These are phyloP conservation scores for Hyaloscypha finlandica DNA, from an alignment of 495 filamentous ascomycete species.

Conservation along the genomic window DNA sequence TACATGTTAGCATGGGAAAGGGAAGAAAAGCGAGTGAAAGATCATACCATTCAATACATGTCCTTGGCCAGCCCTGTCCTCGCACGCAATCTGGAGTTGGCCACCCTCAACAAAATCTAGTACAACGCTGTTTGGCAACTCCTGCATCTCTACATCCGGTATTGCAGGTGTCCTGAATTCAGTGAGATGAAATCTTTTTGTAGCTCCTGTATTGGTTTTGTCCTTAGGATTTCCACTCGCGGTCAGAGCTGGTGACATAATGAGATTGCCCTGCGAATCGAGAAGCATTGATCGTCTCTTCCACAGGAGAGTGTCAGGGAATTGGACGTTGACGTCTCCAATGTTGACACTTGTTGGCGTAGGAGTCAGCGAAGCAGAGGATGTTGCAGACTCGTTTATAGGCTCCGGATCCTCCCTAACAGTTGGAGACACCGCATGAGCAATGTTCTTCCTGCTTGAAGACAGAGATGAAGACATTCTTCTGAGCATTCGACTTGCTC, in stretches of 20 bases:
- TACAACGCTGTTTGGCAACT: conserved; percentile 83
- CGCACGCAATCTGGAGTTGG: conserved; percentile 82
- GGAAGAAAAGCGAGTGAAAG: not conserved
- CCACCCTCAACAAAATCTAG: conserved; percentile 84
- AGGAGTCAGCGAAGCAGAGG: conserved; percentile 35
- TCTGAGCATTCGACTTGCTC: conserved; percentile 74
- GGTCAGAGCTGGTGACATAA: conserved; percentile 43
- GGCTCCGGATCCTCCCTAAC: conserved; percentile 62
- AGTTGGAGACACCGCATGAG: conserved; percentile 57
- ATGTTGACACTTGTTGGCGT: conserved; percentile 59
- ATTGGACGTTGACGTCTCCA: conserved; percentile 91
- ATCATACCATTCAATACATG: conserved; percentile 66
- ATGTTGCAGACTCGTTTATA: conserved; percentile 31
- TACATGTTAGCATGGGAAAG: conserved; percentile 22
- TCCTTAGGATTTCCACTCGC: conserved; percentile 35
- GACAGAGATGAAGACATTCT: conserved; percentile 73
- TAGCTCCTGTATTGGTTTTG: conserved; percentile 52
- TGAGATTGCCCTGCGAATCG: conserved; percentile 73
- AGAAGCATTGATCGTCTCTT: conserved; percentile 82
- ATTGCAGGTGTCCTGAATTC: conserved; percentile 77
- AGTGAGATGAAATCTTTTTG: conserved; percentile 71
- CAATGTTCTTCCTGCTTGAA: conserved; percentile 59
- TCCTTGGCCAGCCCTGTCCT: conserved; percentile 71
- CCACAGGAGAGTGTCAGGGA: conserved; percentile 90
- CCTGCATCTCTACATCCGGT: conserved; percentile 85